phyloP scores from a whole-genome alignment of 1,139 yeast genomes.

The Debaryomyces subglobosus region DNA sequence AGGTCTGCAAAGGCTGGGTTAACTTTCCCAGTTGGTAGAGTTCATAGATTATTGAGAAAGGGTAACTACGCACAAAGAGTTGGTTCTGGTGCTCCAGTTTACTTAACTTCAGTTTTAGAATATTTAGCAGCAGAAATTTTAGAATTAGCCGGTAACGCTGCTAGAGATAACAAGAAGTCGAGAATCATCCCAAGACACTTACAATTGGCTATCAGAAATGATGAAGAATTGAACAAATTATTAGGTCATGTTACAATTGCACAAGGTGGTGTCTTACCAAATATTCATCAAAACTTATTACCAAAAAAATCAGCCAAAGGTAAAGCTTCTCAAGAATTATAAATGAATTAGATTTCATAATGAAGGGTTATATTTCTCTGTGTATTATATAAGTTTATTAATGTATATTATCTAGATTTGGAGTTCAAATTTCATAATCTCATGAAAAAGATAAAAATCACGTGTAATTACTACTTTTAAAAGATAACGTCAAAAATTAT shows the following conservation, averaged over 20 bases:
- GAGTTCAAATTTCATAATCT: conserved; percentile 1
- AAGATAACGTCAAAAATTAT: not conserved
- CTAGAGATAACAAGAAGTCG: conserved; percentile 59
- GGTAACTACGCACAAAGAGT: conserved; percentile 61
- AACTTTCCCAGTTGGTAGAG: conserved; percentile 60
- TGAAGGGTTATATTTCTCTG: conserved; percentile 16
- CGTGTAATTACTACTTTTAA: not conserved
- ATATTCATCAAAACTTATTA: conserved; percentile 92
- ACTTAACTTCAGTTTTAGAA: conserved; percentile 55
- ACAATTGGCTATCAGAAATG: conserved; percentile 59
- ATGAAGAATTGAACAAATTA: conserved; percentile 56
- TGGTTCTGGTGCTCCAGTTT: conserved; percentile 59
- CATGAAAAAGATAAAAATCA: not conserved
- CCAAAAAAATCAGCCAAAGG: conserved; percentile 86
- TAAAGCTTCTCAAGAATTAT: conserved; percentile 87
- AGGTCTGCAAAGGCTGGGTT: conserved; percentile 59
- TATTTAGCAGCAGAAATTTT: conserved; percentile 58
- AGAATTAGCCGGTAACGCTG: conserved; percentile 62
- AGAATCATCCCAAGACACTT: conserved; percentile 59
- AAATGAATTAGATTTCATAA: conserved; percentile 25
- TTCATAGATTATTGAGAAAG: conserved; percentile 57
- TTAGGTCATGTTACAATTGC: conserved; percentile 94
- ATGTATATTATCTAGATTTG: conserved; percentile 12
- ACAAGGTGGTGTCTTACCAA: conserved; percentile 98
- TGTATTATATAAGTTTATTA: conserved; percentile 16